Base-by-base conservation (phyloP, 495 filamentous ascomycete genomes). In the Talaromyces borbonicus region DNA sequence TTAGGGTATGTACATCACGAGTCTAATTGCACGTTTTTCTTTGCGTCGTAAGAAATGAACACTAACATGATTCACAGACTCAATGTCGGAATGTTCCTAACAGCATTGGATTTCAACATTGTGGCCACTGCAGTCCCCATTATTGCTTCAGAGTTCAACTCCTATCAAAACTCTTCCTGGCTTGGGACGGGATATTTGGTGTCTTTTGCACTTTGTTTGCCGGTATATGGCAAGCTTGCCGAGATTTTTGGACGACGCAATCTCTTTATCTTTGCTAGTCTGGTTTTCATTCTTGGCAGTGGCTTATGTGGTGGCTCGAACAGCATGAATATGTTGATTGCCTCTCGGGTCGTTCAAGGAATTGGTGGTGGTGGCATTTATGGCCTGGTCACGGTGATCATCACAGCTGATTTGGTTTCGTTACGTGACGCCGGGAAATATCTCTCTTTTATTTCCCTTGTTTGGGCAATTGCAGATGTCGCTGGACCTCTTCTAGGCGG, bases 41-140 rank as follows among this genome's bases (percentile, higher is more conserved):
- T 14, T n/a, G n/a, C 14, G 5, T 16, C 8, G n/a, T 3, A 40
- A 4, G 16, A 18, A 18, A 18, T 5, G 11, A 11, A 5, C 12
- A 22, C 18, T 22, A 18, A 40, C 18, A 16, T 9, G 16, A 25
- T 40, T 15, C 12, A 40, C 9, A 40, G 37, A 5, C 37, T 40
- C 4, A 40, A 40, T 25, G 37, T 40, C 12, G 37, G 37, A 8
- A 40, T 40, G 37, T 40, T 40, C 37, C 12, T 40, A 40, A 40
- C 37, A 3, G 37, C 37, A 20, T 40, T 52, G 22, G 57, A 60
- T 42, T 42, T 47, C 41, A 61, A 51, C 31, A 73, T 74, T 30
- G 63, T 74, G n/a, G 69, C 69, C 5, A 74, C 68, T 2, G 72
- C 72, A 8, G 68, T 73, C 11, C 72, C 72, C 5, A 59, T 43